Evolutionary conservation across 371 early-diverging fungal species (phyloP), one percentile per base, ranked within the genome.

Genomic region (Mucor mucedo): DNA sequence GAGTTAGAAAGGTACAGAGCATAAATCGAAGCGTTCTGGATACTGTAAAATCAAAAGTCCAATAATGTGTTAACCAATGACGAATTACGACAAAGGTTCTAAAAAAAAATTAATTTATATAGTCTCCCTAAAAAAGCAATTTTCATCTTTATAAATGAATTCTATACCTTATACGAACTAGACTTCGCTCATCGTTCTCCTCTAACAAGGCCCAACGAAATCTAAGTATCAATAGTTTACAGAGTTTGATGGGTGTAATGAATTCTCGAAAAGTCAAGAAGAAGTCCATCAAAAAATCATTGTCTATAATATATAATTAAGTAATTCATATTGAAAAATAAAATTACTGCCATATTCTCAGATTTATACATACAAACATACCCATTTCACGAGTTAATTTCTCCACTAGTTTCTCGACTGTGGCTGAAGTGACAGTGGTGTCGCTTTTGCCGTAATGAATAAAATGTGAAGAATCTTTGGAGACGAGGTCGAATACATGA

Each of bases 311-410:
- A 44, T 58, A 13, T 40, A 33, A 21, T 0, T 21, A 21, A 21
- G 21, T 21, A 21, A 21, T 21, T 21, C 21, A 21, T 0, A 21
- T 21, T 41, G 27, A 53, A 40, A 47, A 61, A 52, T 45, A 16
- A 52, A 50, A 60, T 13, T 48, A 11, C 29, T 48, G 48, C 29
- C 8, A 14, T 45, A 16, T 45, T 45, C 6, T 16, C 6, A 16
- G 27, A 27, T 48, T 21, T 28, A 4, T 44, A 48, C 28, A 49
- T 54, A 45, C 42, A 32, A 54, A 55, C 71, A 49, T 81, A 86
- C 87, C 83, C 78, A 87, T 76, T 55, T 80, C 80, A 35, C 75
- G 73, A 10, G 87, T 87, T 45, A 87, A 66, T 29, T 82, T 87
- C 56, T 85, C 87, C n/a, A 87, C 78, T 21, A 87, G 55, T 54